Evolutionary conservation across 768 basidiomycete genomes (phyloP).

Genomic region (Holtermannia corniformis): DNA sequence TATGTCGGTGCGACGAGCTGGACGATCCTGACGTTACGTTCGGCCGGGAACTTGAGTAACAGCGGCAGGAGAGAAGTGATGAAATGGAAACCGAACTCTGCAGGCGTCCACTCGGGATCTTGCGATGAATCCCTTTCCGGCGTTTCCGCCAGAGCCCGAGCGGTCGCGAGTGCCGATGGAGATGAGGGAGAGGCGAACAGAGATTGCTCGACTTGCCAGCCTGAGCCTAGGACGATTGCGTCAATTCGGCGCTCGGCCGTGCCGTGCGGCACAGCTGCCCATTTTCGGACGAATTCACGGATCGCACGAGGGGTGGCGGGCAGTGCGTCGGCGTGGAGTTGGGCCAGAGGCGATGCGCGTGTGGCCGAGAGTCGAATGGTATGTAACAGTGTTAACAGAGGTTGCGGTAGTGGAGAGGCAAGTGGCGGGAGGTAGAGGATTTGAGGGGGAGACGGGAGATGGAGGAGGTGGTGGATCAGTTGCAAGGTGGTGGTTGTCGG

Average conservation of each 20-base stretch:
- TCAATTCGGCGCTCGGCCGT: conserved; percentile 35
- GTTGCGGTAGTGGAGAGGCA: conserved; percentile 29
- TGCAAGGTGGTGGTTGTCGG: conserved; percentile 30
- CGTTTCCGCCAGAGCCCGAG: not conserved
- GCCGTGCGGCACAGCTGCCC: conserved; percentile 22
- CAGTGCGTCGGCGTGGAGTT: conserved; percentile 35
- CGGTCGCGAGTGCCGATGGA: too few species aligned
- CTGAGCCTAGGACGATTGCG: conserved; percentile 35
- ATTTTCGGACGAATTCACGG: conserved; percentile 31
- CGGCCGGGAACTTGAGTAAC: conserved; percentile 70
- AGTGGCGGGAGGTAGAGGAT: conserved; percentile 36
- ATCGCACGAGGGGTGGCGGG: conserved; percentile 25
- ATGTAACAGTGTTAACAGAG: conserved; percentile 34
- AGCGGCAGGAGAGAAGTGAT: conserved; percentile 68
- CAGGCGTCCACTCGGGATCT: conserved; percentile 22
- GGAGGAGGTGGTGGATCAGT: conserved; percentile 29
- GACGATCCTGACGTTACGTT: conserved; percentile 82
- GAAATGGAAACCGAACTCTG: conserved; percentile 53
- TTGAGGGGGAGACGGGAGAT: conserved; percentile 37
- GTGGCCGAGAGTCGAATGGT: conserved; percentile 28
- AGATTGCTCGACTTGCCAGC: conserved; percentile 25
- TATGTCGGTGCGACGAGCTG: conserved; percentile 83
- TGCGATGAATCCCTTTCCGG: not conserved
- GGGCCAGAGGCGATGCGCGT: conserved; percentile 22
- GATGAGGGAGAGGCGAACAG: not conserved